These are phyloP conservation scores for Penicillium sp. DNA, from an alignment of 2,329 filamentous ascomycete genomes.

Conservation along the genomic window DNA sequence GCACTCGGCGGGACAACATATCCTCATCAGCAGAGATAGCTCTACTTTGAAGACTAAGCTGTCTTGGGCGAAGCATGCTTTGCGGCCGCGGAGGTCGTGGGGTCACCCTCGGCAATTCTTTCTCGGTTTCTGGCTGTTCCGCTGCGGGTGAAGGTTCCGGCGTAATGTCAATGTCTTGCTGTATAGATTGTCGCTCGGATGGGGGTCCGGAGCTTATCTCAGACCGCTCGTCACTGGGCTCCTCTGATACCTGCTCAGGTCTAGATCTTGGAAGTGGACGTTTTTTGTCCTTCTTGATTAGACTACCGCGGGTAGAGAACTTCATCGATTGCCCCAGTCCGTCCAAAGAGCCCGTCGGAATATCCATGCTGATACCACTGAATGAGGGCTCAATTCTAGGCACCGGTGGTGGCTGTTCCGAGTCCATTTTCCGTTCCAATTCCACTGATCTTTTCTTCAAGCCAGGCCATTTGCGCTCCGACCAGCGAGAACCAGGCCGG, in stretches of 20 bases:
- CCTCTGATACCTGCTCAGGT: slow-evolving; percentile 9
- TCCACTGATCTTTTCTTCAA: slow-evolving; percentile 37
- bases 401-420: slow-evolving; percentile 33
- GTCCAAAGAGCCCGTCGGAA: slow-evolving; percentile 55
- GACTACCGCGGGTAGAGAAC: slow-evolving; percentile 61
- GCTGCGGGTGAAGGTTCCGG: slow-evolving; percentile 9
- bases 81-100: slow-evolving; percentile 31
- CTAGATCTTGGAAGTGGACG: slow-evolving; percentile 31
- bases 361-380: slow-evolving; percentile 53
- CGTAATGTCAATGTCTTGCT: slow-evolving; percentile 17
- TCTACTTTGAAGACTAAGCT: slow-evolving; percentile 41
- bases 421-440: slow-evolving; percentile 27
- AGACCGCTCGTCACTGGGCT: slow-evolving; percentile 2
- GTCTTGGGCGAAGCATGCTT: slow-evolving; percentile 39
- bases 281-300: slow-evolving; percentile 52
- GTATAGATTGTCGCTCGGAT: slow-evolving; percentile 7
- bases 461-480: slow-evolving; percentile 43
- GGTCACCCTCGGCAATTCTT: slow-evolving; percentile 22
- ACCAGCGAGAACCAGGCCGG: slow-evolving; percentile 44
- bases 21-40: slow-evolving; percentile 64
- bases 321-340: slow-evolving; percentile 54
- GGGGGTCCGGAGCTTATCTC: slow-evolving; percentile 6
- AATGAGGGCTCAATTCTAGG: slow-evolving; percentile 41
- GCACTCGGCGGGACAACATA: slow-evolving; percentile 60
- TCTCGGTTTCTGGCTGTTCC: slow-evolving; percentile 16